Percentiles rank a stretch among this genome's conserved stretches.
phyloP scores from a whole-genome alignment of 192 early-diverging fungal genomes.

The Gigaspora rosea region DNA sequence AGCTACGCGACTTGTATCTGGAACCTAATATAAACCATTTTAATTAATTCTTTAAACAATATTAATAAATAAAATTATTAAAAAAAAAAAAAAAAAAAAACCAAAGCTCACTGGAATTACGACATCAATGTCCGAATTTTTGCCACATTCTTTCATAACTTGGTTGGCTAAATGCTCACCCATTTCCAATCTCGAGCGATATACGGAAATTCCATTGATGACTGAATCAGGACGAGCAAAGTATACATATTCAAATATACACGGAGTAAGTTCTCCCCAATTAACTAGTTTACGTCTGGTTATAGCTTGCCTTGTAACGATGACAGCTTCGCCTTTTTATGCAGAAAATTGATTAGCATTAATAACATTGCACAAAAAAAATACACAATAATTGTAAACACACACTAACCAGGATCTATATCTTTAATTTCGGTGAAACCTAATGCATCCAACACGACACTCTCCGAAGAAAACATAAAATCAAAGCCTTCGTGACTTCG shows the following conservation, averaged over 20 bases:
- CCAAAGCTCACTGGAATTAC: slow-evolving; percentile 84
- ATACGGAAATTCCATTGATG: slow-evolving; percentile 98
- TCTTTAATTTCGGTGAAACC: slow-evolving; percentile 91
- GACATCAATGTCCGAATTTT: slow-evolving; percentile 91
- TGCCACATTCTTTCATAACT: slow-evolving; percentile 73
- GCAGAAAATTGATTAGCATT: background rate
- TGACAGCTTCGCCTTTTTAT: slow-evolving; percentile 81
- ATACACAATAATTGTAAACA: background rate
- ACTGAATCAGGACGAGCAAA: slow-evolving; percentile 99
- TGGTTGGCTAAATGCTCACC: slow-evolving; percentile 92
- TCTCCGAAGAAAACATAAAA: slow-evolving; percentile 99
- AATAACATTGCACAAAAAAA: background rate
- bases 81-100: background rate
- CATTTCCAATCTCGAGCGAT: slow-evolving; percentile 96
- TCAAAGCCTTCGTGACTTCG: slow-evolving; percentile 72
- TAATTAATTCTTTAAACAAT: too few species aligned
- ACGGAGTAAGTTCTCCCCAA: slow-evolving; percentile 71
- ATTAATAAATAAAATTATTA: background rate
- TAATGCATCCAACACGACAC: slow-evolving; percentile 88
- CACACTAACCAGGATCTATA: slow-evolving; percentile 70
- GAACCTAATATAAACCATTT: slow-evolving; percentile 54
- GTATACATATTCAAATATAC: slow-evolving; percentile 99
- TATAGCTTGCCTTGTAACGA: slow-evolving; percentile 81
- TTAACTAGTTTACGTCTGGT: slow-evolving; percentile 64
- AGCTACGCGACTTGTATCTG: slow-evolving; percentile 94